These are phyloP conservation scores for Cyclocybe cylindracea DNA, from an alignment of 768 basidiomycete genomes.

Conservation along the genomic window DNA sequence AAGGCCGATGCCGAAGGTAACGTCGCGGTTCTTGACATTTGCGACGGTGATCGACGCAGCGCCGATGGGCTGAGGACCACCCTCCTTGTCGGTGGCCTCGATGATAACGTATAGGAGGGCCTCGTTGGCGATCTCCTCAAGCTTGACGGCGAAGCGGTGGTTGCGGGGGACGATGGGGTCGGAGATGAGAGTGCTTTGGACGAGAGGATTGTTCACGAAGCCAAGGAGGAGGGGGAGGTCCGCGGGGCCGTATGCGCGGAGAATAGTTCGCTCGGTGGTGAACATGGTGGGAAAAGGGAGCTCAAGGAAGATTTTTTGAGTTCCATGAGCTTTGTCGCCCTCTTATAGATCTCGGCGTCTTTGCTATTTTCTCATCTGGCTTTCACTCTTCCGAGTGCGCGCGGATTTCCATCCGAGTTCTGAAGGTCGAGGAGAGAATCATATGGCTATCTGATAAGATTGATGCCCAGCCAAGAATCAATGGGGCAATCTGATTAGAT, in stretches of 20 bases:
- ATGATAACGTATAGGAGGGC: conserved; percentile 20
- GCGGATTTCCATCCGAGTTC: neutral
- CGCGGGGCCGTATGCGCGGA: conserved; percentile 19
- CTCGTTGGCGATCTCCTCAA: conserved; percentile 16
- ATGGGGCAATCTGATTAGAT: neutral
- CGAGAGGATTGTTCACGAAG: conserved; percentile 20
- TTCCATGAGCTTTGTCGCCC: neutral
- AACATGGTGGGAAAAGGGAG: conserved; percentile 12
- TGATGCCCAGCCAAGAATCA: conserved; percentile 1
- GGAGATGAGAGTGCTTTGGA: conserved; percentile 16
- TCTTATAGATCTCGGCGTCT: neutral
- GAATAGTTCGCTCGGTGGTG: conserved; percentile 22
- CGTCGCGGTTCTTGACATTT: conserved; percentile 25
- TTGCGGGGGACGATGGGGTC: conserved; percentile 21
- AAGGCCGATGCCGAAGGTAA: conserved; percentile 22
- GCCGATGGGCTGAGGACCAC: conserved; percentile 19
- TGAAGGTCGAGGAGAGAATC: neutral
- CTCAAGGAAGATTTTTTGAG: neutral
- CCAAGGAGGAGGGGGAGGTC: conserved; percentile 19
- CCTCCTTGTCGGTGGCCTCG: conserved; percentile 16
- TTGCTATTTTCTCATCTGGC: neutral
- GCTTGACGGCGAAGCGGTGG: conserved; percentile 11
- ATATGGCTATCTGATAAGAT: conserved; percentile 13
- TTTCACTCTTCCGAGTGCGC: neutral
- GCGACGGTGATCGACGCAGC: conserved; percentile 12